A percentile compares a stretch with the other conserved stretches of the same genome.
These are phyloP conservation scores for Entophlyctis luteolus DNA, from an alignment of 192 early-diverging fungal genomes.

Conservation along the genomic window DNA sequence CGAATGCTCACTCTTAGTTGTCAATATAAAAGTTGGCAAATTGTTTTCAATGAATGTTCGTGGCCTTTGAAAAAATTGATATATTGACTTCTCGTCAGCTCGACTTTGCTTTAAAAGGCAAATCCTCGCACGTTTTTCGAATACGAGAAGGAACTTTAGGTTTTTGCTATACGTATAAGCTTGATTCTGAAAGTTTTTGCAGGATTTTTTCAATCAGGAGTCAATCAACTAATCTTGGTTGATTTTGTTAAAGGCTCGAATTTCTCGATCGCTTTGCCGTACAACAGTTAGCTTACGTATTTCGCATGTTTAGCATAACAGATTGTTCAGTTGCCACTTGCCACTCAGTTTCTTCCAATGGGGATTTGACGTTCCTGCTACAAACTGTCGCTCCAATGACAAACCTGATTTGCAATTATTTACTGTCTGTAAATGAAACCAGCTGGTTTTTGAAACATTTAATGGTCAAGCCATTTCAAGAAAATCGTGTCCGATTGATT, in stretches of 20 bases:
- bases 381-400: no score
- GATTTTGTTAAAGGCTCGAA: not conserved
- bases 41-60: conserved; percentile 14
- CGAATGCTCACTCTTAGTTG: conserved; percentile 52
- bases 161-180: no score
- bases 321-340: not conserved
- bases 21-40: conserved; percentile 11
- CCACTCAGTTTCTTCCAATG: not conserved
- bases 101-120: not conserved
- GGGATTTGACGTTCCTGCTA: not conserved
- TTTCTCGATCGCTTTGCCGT: not conserved
- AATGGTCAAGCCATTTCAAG: no score
- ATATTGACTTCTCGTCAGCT: not conserved
- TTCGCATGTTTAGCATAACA: not conserved
- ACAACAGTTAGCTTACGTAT: not conserved
- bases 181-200: no score
- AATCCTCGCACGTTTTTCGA: no score
- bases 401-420: no score
- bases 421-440: no score
- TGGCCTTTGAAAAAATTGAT: not conserved
- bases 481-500: no score
- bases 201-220: not conserved
- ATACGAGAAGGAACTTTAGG: no score
- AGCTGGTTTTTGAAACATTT: no score
- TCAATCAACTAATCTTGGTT: not conserved